Conservation (phyloP, 192 early-diverging fungal genomes). For the Coemansia sp. region DNA sequence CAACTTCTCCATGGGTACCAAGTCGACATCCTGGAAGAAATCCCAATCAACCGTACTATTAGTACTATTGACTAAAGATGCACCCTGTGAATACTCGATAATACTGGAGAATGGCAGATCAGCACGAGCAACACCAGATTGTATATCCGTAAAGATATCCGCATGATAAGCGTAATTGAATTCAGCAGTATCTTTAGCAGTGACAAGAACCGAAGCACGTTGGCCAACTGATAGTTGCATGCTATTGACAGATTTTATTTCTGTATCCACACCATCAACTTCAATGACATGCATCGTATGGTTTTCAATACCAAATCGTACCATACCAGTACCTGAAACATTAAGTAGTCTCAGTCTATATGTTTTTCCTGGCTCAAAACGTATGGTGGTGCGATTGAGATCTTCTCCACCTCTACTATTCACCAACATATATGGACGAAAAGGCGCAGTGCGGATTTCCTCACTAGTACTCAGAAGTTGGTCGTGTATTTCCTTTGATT, state of each 20-base stretch:
- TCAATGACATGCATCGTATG: slow-evolving; percentile 82
- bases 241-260: slow-evolving; percentile 56
- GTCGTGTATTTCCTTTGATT: slow-evolving; percentile 56
- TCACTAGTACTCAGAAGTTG: slow-evolving; percentile 59
- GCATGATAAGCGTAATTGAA: slow-evolving; percentile 72
- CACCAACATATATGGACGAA: slow-evolving; percentile 50
- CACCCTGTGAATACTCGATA: slow-evolving; percentile 36
- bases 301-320: slow-evolving; percentile 74
- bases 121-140: slow-evolving; percentile 37
- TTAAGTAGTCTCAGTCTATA: slow-evolving; percentile 83
- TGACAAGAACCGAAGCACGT: slow-evolving; percentile 78
- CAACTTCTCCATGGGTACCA: slow-evolving; percentile 55
- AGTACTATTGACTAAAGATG: slow-evolving; percentile 21
- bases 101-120: slow-evolving; percentile 33
- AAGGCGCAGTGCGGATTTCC: slow-evolving; percentile 21
- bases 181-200: slow-evolving; percentile 58
- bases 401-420: slow-evolving; percentile 64
- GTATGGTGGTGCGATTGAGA: slow-evolving; percentile 50
- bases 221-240: slow-evolving; percentile 71
- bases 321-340: slow-evolving; percentile 70
- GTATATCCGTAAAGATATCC: slow-evolving; percentile 59
- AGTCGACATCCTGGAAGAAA: slow-evolving; percentile 60
- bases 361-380: slow-evolving; percentile 72
- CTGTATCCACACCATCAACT: slow-evolving; percentile 69
- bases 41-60: slow-evolving; percentile 46